A percentile compares a stretch with the other conserved stretches of the same genome.
phyloP scores from a whole-genome alignment of 2,329 filamentous ascomycete genomes.

The Cyphellophora europaea region DNA sequence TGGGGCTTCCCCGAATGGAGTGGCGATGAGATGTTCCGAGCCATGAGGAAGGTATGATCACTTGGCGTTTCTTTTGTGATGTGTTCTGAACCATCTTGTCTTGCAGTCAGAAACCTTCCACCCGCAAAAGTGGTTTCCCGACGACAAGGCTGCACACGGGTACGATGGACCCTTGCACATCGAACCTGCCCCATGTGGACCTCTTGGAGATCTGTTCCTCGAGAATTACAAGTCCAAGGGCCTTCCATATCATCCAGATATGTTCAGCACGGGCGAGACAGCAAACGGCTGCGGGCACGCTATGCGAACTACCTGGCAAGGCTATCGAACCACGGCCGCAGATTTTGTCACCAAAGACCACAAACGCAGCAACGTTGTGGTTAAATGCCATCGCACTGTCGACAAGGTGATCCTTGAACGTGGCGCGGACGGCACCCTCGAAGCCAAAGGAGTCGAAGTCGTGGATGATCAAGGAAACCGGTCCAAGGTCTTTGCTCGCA shows the following conservation, averaged over 20 bases:
- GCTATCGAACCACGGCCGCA: constrained; percentile 42
- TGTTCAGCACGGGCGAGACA: constrained; percentile 46
- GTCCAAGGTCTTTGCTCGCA: constrained; percentile 26
- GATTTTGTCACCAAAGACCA: constrained; percentile 41
- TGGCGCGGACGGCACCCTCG: too few species aligned
- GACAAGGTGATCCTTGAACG: constrained; percentile 42
- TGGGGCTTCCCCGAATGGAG: constrained; percentile 43
- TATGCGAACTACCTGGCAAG: constrained; percentile 42
- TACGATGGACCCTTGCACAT: constrained; percentile 43
- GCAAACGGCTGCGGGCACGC: constrained; percentile 48
- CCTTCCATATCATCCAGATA: constrained; percentile 47
- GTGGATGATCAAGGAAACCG: constrained; percentile 32
- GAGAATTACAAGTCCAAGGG: constrained; percentile 42
- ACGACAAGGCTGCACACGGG: constrained; percentile 38
- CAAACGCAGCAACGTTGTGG: constrained; percentile 36
- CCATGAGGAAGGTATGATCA: constrained; percentile 42
- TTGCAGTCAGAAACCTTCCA: constrained; percentile 50
- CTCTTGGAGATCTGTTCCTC: constrained; percentile 48
- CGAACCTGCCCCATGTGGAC: constrained; percentile 49
- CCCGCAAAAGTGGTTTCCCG: constrained; percentile 47
- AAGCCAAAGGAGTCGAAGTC: constrained; percentile 29
- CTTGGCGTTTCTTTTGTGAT: constrained; percentile 30
- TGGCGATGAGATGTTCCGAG: constrained; percentile 48
- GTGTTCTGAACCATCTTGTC: constrained; percentile 27
- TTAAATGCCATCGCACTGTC: constrained; percentile 40